A percentile compares a stretch with the other conserved stretches of the same genome.
Evolutionary conservation across 2,329 filamentous ascomycete genomes (phyloP).

Genomic region (Amphichorda felina): DNA sequence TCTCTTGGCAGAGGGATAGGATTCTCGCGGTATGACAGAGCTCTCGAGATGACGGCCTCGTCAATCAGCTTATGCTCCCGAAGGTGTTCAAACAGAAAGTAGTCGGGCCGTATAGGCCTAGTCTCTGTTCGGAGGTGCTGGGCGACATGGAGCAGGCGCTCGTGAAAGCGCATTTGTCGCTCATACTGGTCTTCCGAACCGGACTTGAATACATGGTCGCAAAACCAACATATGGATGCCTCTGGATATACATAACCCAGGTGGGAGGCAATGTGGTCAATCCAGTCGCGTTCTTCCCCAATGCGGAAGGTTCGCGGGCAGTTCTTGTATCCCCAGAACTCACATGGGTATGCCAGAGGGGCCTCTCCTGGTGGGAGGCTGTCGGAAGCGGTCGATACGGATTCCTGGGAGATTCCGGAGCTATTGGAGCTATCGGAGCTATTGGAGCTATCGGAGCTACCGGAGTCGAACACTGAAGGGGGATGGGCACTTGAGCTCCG

Average conservation of each 20-base stretch:
- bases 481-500: too few species aligned
- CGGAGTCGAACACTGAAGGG: too few species aligned
- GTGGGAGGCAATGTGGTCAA: slow-evolving; percentile 30
- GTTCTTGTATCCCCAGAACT: neutral
- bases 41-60: slow-evolving; percentile 9
- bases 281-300: slow-evolving; percentile 28
- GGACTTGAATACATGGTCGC: slow-evolving; percentile 15
- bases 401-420: too few species aligned
- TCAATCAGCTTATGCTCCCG: slow-evolving; percentile 13
- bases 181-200: neutral
- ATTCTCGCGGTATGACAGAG: slow-evolving; percentile 9
- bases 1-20: slow-evolving; percentile 3
- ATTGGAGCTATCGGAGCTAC: too few species aligned
- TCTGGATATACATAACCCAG: slow-evolving; percentile 19
- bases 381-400: too few species aligned
- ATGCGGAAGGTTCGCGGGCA: slow-evolving; percentile 12
- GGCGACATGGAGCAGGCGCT: slow-evolving; percentile 37
- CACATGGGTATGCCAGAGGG: neutral
- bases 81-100: slow-evolving; percentile 25
- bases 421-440: too few species aligned
- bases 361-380: neutral
- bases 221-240: slow-evolving; percentile 36
- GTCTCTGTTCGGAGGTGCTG: slow-evolving; percentile 25
- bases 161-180: slow-evolving; percentile 14
- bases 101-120: slow-evolving; percentile 25